phyloP scores from a whole-genome alignment of 1,139 yeast genomes.

The Yamadazyma taylorii region DNA sequence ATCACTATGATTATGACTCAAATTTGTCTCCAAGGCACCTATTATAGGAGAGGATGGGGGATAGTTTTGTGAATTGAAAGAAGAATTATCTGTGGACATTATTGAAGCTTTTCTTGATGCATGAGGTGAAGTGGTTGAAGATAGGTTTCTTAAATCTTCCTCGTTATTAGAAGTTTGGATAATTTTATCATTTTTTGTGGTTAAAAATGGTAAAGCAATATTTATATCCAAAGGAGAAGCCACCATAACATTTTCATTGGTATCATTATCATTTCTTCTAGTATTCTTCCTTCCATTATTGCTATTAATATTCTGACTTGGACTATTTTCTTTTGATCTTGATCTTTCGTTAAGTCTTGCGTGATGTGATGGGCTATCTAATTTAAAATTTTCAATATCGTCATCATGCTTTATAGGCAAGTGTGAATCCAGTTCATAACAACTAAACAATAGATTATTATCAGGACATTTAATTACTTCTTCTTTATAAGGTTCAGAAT shows the following conservation, averaged over 20 bases:
- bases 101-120: conserved; percentile 27
- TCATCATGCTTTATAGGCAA: conserved; percentile 9
- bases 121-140: conserved; percentile 14
- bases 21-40: conserved; percentile 44
- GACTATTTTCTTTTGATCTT: background rate
- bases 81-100: conserved; percentile 11
- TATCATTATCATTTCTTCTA: conserved; percentile 1
- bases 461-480: conserved; percentile 57
- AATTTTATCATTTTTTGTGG: conserved; percentile 40
- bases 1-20: conserved; percentile 29
- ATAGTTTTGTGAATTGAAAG: conserved; percentile 9
- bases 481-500: conserved; percentile 56
- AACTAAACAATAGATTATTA: conserved; percentile 60
- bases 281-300: conserved; percentile 4
- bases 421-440: conserved; percentile 39
- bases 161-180: conserved; percentile 25
- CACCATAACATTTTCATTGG: conserved; percentile 24
- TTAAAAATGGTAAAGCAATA: conserved; percentile 47
- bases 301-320: conserved; percentile 4
- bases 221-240: conserved; percentile 49
- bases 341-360: conserved; percentile 1
- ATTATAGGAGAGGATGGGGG: conserved; percentile 38
- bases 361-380: conserved; percentile 8
- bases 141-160: conserved; percentile 18
- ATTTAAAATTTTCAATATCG: conserved; percentile 16